Evolutionary conservation across 768 basidiomycete species (phyloP).

Genomic region (Serendipita sp.): DNA sequence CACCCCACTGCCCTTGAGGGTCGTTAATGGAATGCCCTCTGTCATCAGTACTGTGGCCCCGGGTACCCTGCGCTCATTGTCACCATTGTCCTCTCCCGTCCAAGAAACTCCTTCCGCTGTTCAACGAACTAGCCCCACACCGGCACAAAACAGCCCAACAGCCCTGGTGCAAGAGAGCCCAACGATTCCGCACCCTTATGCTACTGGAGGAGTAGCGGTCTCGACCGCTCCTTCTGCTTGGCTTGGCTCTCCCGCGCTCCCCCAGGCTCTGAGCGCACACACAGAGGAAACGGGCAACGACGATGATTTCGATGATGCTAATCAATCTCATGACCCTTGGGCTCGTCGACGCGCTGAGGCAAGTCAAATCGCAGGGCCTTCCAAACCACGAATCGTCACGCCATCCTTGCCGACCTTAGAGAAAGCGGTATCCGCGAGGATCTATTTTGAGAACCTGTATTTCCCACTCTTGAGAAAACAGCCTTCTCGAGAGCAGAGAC

Average conservation of each 20-base stretch:
- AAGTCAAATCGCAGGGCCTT: constrained; percentile 9
- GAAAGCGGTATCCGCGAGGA: constrained; percentile 78
- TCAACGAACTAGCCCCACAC: constrained; percentile 12
- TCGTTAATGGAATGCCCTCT: constrained; percentile 62
- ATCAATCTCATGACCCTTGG: constrained; percentile 10
- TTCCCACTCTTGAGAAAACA: constrained; percentile 73
- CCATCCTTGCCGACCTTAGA: constrained; percentile 87
- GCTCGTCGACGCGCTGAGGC: constrained; percentile 13
- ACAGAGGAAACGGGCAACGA: background rate
- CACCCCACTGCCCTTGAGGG: constrained; percentile 40
- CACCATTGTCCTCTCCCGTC: constrained; percentile 46
- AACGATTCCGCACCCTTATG: background rate
- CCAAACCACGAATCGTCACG: constrained; percentile 41
- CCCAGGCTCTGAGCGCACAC: background rate
- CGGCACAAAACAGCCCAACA: no score
- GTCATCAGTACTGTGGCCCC: constrained; percentile 31
- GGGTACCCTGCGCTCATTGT: constrained; percentile 25
- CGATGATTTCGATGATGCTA: constrained; percentile 15
- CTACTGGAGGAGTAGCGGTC: background rate
- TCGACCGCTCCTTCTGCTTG: background rate
- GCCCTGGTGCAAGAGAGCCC: background rate
- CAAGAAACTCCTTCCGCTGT: constrained; percentile 25
- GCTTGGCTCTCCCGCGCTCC: background rate
- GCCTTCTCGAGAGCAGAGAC: constrained; percentile 70
- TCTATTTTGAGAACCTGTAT: constrained; percentile 87